Evolutionary conservation across 805 yeast species (phyloP).

Genomic region (Candida coquimbonensis): DNA sequence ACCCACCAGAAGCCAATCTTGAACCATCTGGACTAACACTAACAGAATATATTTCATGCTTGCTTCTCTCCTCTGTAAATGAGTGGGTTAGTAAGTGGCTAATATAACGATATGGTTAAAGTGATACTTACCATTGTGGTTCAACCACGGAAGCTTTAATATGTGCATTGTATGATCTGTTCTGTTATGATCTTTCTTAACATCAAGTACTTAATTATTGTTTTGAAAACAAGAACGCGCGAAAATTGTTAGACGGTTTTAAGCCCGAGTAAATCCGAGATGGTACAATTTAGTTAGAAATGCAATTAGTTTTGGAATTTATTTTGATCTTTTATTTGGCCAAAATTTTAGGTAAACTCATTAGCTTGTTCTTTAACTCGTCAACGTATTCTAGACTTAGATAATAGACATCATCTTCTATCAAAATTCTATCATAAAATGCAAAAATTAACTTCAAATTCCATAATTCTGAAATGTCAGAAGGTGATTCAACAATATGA

Average conservation of each 20-base stretch:
- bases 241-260: too few relatives aligned
- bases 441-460: conserved; percentile 55
- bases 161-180: conserved; percentile 41
- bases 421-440: conserved; percentile 41
- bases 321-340: background rate
- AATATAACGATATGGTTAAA: too few relatives aligned
- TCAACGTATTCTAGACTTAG: conserved; percentile 47
- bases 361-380: conserved; percentile 38
- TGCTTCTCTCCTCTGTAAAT: conserved; percentile 61
- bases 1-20: conserved; percentile 88
- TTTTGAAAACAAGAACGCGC: too few relatives aligned
- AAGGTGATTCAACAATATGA: conserved; percentile 35
- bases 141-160: conserved; percentile 66
- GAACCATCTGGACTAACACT: conserved; percentile 76
- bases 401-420: conserved; percentile 31
- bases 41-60: conserved; percentile 80
- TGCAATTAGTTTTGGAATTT: background rate
- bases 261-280: background rate
- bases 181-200: background rate
- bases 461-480: conserved; percentile 50
- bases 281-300: background rate
- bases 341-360: conserved; percentile 17
- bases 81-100: background rate
- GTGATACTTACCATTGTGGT: conserved; percentile 40
- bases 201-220: too few relatives aligned